Base-by-base conservation (phyloP, 805 yeast species). In the Saturnispora diversa region DNA sequence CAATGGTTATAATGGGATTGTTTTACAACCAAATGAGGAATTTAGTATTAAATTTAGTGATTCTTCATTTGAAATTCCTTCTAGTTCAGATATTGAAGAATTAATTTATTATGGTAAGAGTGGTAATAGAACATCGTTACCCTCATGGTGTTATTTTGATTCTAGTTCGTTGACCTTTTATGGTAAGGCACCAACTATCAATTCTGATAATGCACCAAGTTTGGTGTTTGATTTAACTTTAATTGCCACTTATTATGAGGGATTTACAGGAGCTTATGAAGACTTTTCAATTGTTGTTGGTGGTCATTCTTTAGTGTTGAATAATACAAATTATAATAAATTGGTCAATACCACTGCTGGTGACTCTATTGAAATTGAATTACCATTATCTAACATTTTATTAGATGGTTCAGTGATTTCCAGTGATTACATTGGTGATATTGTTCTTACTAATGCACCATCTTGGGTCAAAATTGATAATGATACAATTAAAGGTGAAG, bases 151-250 rank as follows among this genome's bases (percentile, higher is more conserved):
- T 38, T 60, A 63, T 40, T 92, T 90, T 55, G 79, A 86, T 53
- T 52, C 71, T 5, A 64, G 65, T 40, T 66, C 68, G 28, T 64
- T 85, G 48, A 72, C 83, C 16, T 90, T 87, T 60, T 68, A 76
- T 31, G 98, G 98, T 24, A 79, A 80, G 1, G 90, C 95, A 1
- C 98, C 98, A 9, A 68, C 81, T 6, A 84, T 84, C 24, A 81
- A 84, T 50, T 84, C 96, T 2, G 69, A 73, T 13, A 81, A 86
- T 50, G 98, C 98, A 1, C 97, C 97, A 9, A 84, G 94, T 30
- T 68, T 75, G 48, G 64, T 68, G 31, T 92, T 75, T 57, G 70
- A 74, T 13, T 77, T 90, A 49, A 68, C 76, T 32, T 70, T 88
- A 50, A 77, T 87, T 42, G 96, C 88, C 1, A 68, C 94, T 1